Conservation (phyloP, 192 early-diverging fungal species). For the Phycomyces blakesleeanus region DNA sequence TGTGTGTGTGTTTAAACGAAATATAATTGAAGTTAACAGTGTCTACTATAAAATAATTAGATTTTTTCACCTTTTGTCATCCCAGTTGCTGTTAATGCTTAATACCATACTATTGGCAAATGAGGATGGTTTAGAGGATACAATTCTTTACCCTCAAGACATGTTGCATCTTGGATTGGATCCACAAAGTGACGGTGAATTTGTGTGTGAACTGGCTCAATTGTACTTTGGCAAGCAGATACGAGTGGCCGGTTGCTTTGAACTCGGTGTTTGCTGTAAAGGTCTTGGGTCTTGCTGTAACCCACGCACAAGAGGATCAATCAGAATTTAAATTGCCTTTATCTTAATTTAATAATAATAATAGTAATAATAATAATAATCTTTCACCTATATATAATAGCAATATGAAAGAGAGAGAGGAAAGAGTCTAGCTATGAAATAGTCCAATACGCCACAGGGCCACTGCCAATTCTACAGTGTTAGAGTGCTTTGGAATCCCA, state of each 20-base stretch:
- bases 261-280: background rate
- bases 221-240: constrained; percentile 45
- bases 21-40: no score
- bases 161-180: constrained; percentile 44
- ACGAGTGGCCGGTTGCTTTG: constrained; percentile 13
- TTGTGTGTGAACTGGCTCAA: constrained; percentile 38
- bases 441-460: constrained; percentile 8
- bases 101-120: constrained; percentile 27
- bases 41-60: constrained; percentile 9
- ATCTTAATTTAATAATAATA: no score
- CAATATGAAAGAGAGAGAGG: no score
- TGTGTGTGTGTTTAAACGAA: no score
- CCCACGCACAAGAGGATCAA: no score
- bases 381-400: no score
- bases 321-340: no score
- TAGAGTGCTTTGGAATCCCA: background rate
- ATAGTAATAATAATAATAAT: no score
- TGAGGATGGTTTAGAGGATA: constrained; percentile 18
- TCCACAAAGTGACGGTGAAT: constrained; percentile 32
- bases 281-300: background rate
- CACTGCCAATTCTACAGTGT: constrained; percentile 9
- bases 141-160: constrained; percentile 31
- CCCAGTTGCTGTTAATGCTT: constrained; percentile 27
- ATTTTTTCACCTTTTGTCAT: constrained; percentile 41
- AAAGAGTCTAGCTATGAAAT: background rate